phyloP scores from a whole-genome alignment of 2,329 filamentous ascomycete species.

The Colletotrichum tabaci region DNA sequence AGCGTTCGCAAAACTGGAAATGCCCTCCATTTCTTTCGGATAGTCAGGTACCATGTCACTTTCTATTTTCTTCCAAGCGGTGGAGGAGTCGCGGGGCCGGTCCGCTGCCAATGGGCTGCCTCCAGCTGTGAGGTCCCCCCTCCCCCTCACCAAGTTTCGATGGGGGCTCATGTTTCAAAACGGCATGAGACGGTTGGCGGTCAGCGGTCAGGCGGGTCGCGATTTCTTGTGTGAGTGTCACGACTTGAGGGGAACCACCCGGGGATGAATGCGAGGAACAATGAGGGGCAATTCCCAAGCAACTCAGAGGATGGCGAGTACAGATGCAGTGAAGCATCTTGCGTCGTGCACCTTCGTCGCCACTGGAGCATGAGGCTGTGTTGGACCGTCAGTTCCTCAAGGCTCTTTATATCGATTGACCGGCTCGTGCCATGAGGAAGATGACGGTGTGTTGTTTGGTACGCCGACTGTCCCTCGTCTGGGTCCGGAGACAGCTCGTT shows the following conservation, averaged over 20 bases:
- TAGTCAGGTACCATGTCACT: not conserved
- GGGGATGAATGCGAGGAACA: not conserved
- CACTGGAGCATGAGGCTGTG: not conserved
- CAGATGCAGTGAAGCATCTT: not conserved
- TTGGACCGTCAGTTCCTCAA: not conserved
- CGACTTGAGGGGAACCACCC: not conserved
- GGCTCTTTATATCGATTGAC: not conserved
- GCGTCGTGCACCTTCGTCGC: not conserved
- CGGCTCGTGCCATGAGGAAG: not conserved
- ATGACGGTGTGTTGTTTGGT: not conserved
- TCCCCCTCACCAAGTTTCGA: conserved; percentile 12
- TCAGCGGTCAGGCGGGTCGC: conserved; percentile 35
- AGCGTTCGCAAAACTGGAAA: not conserved
- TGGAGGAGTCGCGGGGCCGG: conserved; percentile 30
- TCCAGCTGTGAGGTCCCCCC: not conserved
- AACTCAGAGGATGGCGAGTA: not conserved
- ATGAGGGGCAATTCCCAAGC: not conserved
- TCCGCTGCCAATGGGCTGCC: conserved; percentile 39
- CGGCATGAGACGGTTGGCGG: conserved; percentile 41
- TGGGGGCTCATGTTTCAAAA: conserved; percentile 39
- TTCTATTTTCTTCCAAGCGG: not conserved
- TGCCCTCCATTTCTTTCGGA: not conserved
- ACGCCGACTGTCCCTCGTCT: not conserved
- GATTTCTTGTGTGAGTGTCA: conserved; percentile 11
- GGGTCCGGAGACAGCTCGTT: not conserved